Evolutionary conservation across 306 rosid species (phyloP).

Genomic region (Astragalus glycyphyllos): DNA sequence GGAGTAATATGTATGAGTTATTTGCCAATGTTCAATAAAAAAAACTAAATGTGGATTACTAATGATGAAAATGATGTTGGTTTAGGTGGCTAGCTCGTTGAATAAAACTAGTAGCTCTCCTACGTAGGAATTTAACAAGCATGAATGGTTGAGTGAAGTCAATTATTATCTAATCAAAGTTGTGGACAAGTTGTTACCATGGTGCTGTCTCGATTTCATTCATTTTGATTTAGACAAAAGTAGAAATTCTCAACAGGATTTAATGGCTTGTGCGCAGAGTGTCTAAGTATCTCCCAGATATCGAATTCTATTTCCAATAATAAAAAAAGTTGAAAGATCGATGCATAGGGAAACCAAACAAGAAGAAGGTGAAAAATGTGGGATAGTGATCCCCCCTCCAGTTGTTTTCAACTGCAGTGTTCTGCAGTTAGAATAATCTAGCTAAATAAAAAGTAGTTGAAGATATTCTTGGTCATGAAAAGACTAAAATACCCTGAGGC

Average conservation of each 20-base stretch:
- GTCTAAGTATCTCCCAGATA: too few species aligned
- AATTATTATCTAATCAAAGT: not conserved
- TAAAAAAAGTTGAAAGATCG: slow-evolving; percentile 5
- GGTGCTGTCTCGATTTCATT: not conserved
- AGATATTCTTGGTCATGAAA: too few species aligned
- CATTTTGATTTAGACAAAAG: slow-evolving; percentile 18
- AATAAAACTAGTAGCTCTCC: not conserved
- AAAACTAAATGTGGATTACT: not conserved
- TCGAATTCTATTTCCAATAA: too few species aligned
- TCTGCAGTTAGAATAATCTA: too few species aligned
- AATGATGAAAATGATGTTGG: not conserved
- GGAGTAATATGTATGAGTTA: too few species aligned
- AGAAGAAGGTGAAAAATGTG: too few species aligned
- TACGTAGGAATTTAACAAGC: not conserved
- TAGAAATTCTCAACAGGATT: slow-evolving; percentile 23
- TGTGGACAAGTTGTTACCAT: not conserved
- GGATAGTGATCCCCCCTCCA: too few species aligned
- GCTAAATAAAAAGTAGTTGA: too few species aligned
- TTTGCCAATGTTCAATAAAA: too few species aligned
- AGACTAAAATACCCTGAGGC: too few species aligned
- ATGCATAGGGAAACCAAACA: not conserved
- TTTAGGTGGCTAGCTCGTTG: not conserved
- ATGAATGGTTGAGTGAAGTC: slow-evolving; percentile 18
- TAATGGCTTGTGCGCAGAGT: too few species aligned
- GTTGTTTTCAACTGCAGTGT: too few species aligned